A percentile compares a stretch with the other conserved stretches of the same genome.
Conservation (phyloP, 2,329 filamentous ascomycete species). For the Rhynchosporium agropyri region DNA sequence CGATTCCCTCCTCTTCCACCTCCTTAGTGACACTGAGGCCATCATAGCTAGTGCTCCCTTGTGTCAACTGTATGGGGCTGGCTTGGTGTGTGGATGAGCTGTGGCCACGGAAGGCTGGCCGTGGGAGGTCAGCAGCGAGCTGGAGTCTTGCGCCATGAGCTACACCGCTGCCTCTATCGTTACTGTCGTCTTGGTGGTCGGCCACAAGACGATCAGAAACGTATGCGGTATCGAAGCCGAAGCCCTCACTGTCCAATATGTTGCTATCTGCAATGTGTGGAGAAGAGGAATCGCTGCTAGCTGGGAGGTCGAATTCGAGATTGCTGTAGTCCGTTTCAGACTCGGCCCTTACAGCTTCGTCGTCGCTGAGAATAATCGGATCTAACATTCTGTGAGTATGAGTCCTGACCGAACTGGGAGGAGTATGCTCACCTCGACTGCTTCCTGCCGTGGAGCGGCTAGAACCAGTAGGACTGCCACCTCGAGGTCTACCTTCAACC, state of each 20-base stretch:
- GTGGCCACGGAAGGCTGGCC: conserved; percentile 24
- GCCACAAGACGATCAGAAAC: conserved; percentile 25
- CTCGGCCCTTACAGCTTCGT: conserved; percentile 27
- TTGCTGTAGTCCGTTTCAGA: conserved; percentile 28
- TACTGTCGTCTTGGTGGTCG: conserved; percentile 21
- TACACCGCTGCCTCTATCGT: conserved; percentile 23
- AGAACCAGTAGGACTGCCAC: conserved; percentile 24
- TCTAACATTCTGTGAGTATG: conserved; percentile 28
- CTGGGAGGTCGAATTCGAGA: conserved; percentile 27
- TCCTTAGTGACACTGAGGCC: conserved; percentile 27
- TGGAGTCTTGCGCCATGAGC: conserved; percentile 21
- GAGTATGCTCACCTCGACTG: conserved; percentile 29
- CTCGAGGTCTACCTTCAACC: conserved; percentile 23
- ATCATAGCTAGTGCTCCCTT: conserved; percentile 26
- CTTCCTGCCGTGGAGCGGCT: conserved; percentile 24
- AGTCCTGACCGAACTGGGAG: conserved; percentile 26
- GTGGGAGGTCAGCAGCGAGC: conserved; percentile 23
- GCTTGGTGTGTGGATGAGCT: conserved; percentile 26
- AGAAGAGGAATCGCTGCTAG: conserved; percentile 24
- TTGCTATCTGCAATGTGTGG: conserved; percentile 21
- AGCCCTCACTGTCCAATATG: conserved; percentile 20
- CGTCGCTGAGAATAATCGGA: conserved; percentile 31
- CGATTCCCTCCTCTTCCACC: conserved; percentile 24
- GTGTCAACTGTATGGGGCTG: conserved; percentile 24
- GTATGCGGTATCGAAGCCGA: conserved; percentile 22